Conservation (phyloP, 2,329 filamentous ascomycete genomes). For the Fusarium domesticum region DNA sequence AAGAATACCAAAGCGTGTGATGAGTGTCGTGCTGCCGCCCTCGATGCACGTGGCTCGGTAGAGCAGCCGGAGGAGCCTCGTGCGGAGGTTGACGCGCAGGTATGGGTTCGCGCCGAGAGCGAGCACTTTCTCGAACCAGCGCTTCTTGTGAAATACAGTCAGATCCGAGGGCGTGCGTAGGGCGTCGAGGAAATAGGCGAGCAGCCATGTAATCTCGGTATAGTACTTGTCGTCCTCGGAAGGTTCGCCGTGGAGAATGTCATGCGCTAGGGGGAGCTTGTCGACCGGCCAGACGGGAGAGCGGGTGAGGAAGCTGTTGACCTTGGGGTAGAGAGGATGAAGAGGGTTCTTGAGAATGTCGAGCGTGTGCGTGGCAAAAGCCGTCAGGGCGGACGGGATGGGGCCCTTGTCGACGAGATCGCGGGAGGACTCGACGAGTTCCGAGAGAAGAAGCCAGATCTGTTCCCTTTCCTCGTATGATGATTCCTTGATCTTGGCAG, state of each 20-base stretch:
- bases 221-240: constrained; percentile 71
- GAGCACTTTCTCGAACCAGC: constrained; percentile 73
- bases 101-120: constrained; percentile 66
- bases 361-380: constrained; percentile 70
- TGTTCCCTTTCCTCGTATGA: constrained; percentile 73
- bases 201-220: constrained; percentile 70
- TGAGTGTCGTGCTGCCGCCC: constrained; percentile 73
- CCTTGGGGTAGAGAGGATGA: constrained; percentile 79
- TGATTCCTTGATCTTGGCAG: constrained; percentile 62
- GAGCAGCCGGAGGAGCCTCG: constrained; percentile 59
- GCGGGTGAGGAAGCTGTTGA: constrained; percentile 79
- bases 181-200: constrained; percentile 67
- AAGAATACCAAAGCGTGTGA: constrained; percentile 71
- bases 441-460: constrained; percentile 74
- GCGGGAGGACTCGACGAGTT: constrained; percentile 72
- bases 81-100: constrained; percentile 56
- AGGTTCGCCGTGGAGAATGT: constrained; percentile 62
- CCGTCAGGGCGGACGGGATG: constrained; percentile 70
- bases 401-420: constrained; percentile 52
- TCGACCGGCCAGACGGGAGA: constrained; percentile 73
- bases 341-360: constrained; percentile 71
- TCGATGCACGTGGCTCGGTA: constrained; percentile 65
- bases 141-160: constrained; percentile 56
- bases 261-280: constrained; percentile 67
- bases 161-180: constrained; percentile 60